Evolutionary conservation across 352 stramenopile species (phyloP), one percentile per base, ranked within the genome.

Genomic region (Globisporangium heterothallicum): DNA sequence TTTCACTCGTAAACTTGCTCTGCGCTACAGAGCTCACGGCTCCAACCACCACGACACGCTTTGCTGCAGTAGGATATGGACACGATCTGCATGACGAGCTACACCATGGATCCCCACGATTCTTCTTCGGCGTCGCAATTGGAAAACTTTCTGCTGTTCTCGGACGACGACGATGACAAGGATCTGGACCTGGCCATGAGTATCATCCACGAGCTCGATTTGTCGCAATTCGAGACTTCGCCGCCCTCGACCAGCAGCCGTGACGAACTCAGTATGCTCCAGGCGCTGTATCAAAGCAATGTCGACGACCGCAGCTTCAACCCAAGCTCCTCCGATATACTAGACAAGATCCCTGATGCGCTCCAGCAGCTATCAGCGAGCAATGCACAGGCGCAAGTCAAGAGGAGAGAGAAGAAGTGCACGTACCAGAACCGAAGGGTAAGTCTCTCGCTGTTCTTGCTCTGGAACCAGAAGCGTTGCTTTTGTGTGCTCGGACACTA

Each of bases 391-490:
- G 10, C 42, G 27, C 9, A 10, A 42, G 26, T 9, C 29, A 48
- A 43, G 21, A 38, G 27, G 2, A 57, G 21, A 49, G 36, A 57
- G 8, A 57, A 57, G 21, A 42, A 42, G 5, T 57, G 50, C 50
- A 57, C 50, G 41, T 57, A 57, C 50, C 50, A 57, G 19, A 57
- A 57, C 22, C 50, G 50, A 36, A 27, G 50, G 38, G 49, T 56
- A 48, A 21, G 25, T 21, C 6, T 22, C 6, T 32, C 14, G 24
- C 3, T 36, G 6, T 9, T 55, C 18, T 38, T 46, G 21, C n/a
- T n/a, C n/a, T n/a, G n/a, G n/a, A n/a, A n/a, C n/a, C n/a, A n/a
- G n/a, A n/a, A 36, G 30, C 30, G 6, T 12, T 36, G 30, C 30
- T 16, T 13, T 8, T 8, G 30, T 36, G 30, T 16, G 12, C 16